These are phyloP conservation scores for Thraustotheca clavata DNA, from an alignment of 352 stramenopile species.

Conservation along the genomic window DNA sequence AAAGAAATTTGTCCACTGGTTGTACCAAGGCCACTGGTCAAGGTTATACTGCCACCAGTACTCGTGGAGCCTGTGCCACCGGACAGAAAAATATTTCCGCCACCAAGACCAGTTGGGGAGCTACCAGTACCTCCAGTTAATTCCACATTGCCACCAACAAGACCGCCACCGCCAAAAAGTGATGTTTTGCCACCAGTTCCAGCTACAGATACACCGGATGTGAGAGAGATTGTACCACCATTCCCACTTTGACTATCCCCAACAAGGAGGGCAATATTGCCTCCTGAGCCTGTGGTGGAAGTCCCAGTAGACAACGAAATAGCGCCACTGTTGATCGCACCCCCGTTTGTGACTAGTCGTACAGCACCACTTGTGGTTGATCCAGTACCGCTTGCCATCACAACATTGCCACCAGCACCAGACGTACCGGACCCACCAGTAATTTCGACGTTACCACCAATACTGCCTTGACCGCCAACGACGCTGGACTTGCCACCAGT, in stretches of 20 bases:
- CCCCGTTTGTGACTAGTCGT: not conserved
- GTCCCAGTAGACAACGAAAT: constrained; percentile 28
- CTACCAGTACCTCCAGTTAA: constrained; percentile 38
- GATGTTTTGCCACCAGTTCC: constrained; percentile 12
- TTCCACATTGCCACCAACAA: constrained; percentile 24
- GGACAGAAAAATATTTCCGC: constrained; percentile 7
- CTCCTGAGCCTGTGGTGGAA: constrained; percentile 32
- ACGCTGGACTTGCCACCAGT: constrained; percentile 24
- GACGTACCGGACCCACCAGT: constrained; percentile 31
- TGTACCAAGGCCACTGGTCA: constrained; percentile 31
- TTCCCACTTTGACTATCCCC: constrained; percentile 28
- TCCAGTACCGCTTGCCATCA: not conserved
- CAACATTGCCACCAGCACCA: constrained; percentile 28
- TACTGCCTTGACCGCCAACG: constrained; percentile 26
- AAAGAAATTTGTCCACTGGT: constrained; percentile 41
- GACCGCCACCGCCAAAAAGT: constrained; percentile 10
- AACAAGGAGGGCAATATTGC: constrained; percentile 32
- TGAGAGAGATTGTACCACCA: constrained; percentile 28
- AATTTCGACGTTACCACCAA: constrained; percentile 28
- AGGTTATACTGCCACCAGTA: constrained; percentile 30
- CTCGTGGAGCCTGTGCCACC: not conserved
- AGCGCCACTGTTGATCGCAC: constrained; percentile 28
- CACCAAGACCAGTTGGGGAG: constrained; percentile 19
- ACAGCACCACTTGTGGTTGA: constrained; percentile 15
- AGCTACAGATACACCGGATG: not conserved